A percentile compares a stretch with the other conserved stretches of the same genome.
Evolutionary conservation across 2,329 filamentous ascomycete genomes (phyloP).

Genomic region (Cladosporium sp.): DNA sequence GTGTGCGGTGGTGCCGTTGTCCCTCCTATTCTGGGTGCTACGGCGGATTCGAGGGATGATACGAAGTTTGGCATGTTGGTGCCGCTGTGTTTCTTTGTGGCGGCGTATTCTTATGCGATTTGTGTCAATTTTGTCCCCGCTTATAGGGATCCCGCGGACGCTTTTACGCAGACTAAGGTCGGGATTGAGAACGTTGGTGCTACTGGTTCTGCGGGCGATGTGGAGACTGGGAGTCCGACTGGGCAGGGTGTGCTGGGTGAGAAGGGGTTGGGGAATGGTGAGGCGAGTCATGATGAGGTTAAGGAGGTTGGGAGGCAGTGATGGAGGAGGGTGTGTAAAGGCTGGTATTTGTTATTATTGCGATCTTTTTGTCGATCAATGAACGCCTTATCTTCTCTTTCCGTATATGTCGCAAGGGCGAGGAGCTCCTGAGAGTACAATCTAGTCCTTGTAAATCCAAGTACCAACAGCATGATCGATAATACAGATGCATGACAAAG

Average conservation of each 20-base stretch:
- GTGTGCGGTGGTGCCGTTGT: constrained; percentile 70
- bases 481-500: too few species aligned
- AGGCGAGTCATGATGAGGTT: constrained; percentile 7
- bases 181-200: constrained; percentile 32
- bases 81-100: constrained; percentile 51
- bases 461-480: too few species aligned
- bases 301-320: constrained; percentile 7
- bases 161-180: constrained; percentile 43
- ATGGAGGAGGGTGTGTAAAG: constrained; percentile 43
- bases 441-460: too few species aligned
- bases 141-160: constrained; percentile 61
- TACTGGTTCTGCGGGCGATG: constrained; percentile 2
- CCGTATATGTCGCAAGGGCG: too few species aligned
- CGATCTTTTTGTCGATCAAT: too few species aligned
- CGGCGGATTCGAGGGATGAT: constrained; percentile 58
- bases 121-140: constrained; percentile 59
- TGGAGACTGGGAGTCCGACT: constrained; percentile 1
- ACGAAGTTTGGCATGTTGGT: constrained; percentile 63
- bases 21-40: constrained; percentile 65
- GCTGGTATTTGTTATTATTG: too few species aligned
- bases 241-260: constrained; percentile 3
- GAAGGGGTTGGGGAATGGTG: constrained; percentile 1
- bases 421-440: too few species aligned
- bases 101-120: constrained; percentile 43
- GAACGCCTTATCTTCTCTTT: too few species aligned